Conservation (phyloP, 345 rosid genomes). For the Eucalyptus erythrocorys region DNA sequence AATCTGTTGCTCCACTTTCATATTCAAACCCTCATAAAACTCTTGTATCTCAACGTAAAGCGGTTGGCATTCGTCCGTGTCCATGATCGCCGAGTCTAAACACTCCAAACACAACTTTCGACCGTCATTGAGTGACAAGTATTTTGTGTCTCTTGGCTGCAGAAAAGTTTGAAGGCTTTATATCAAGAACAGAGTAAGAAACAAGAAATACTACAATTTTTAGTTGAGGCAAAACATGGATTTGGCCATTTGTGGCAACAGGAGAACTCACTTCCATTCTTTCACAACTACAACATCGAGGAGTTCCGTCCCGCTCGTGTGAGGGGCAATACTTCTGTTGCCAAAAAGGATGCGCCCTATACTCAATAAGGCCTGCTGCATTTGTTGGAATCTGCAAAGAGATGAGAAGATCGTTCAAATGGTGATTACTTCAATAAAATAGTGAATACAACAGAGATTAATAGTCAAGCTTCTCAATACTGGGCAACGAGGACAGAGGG, state of each 20-base stretch:
- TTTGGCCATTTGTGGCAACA: neutral
- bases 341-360: conserved; percentile 96
- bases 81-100: conserved; percentile 36
- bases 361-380: conserved; percentile 74
- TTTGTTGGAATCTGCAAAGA: conserved; percentile 71
- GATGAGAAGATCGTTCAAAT: neutral
- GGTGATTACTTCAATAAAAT: neutral
- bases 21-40: conserved; percentile 40
- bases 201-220: neutral
- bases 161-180: neutral
- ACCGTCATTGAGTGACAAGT: conserved; percentile 42
- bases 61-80: conserved; percentile 41
- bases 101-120: conserved; percentile 39
- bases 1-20: conserved; percentile 37
- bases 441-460: neutral
- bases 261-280: conserved; percentile 82
- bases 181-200: neutral
- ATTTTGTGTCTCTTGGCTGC: conserved; percentile 25
- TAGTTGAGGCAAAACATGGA: neutral
- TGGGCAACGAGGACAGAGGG: neutral
- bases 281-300: conserved; percentile 94
- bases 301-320: conserved; percentile 86
- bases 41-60: conserved; percentile 35
- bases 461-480: neutral
- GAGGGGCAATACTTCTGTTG: conserved; percentile 91